Conservation (phyloP, 768 basidiomycete species). For the Suillus cothurnatus region DNA sequence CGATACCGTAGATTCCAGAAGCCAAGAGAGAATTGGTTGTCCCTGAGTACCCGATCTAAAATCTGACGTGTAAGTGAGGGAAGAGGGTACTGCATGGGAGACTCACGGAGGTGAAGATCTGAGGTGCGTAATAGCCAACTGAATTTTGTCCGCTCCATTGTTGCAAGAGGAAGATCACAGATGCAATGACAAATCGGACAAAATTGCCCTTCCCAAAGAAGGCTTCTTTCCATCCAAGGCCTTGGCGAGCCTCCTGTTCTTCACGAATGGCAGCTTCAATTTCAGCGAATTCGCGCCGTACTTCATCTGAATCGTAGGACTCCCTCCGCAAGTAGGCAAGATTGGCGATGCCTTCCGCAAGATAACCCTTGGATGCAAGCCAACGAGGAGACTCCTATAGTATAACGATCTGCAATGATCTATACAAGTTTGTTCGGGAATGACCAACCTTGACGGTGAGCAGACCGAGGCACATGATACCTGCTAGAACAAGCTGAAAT, state of each 20-base stretch:
- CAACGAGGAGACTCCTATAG: constrained; percentile 73
- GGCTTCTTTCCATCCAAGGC: constrained; percentile 67
- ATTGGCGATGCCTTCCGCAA: constrained; percentile 54
- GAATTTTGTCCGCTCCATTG: constrained; percentile 88
- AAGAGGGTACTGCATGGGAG: neutral
- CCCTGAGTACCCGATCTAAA: constrained; percentile 66
- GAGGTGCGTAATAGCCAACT: constrained; percentile 75
- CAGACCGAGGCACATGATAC: constrained; percentile 67
- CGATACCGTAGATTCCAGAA: constrained; percentile 68
- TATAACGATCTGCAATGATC: constrained; percentile 21
- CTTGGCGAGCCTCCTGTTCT: constrained; percentile 65
- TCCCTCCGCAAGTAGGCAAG: constrained; percentile 66
- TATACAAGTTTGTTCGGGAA: neutral
- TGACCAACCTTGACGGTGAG: constrained; percentile 57
- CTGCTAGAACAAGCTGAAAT: constrained; percentile 74
- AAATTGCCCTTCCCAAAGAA: constrained; percentile 84
- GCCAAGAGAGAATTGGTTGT: constrained; percentile 65
- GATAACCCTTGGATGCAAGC: constrained; percentile 65
- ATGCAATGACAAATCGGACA: constrained; percentile 83
- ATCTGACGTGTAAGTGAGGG: neutral
- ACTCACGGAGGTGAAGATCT: constrained; percentile 67
- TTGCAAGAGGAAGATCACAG: constrained; percentile 76
- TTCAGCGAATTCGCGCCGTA: constrained; percentile 71
- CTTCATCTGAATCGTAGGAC: constrained; percentile 39
- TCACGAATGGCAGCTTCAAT: constrained; percentile 80